Evolutionary conservation across 1,284 basidiomycete species (phyloP), one percentile per base, ranked within the genome.

Genomic region (Ganoderma resinaceum): DNA sequence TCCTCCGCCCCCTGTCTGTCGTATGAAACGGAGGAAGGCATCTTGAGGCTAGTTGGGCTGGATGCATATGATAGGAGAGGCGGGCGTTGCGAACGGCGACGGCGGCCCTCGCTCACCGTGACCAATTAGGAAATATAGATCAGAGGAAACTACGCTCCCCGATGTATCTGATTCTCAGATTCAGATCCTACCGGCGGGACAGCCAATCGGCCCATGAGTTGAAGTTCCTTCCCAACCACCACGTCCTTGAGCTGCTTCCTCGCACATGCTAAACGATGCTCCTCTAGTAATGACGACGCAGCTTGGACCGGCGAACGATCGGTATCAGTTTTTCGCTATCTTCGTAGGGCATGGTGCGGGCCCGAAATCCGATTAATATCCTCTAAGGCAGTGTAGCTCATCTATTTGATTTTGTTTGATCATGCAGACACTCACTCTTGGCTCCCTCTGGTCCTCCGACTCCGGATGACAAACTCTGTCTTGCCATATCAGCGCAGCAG

Each of bases 401-500:
- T 61, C 18, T 61, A 53, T 35, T 62, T 62, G 60, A 66, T 66
- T 52, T 43, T 38, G 46, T 61, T 31, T 62, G 46, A 53, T 42
- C 58, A 38, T 38, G 58, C 58, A n/a, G 33, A 35, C 8, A 35
- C 29, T 31, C n/a, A 53, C 42, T 16, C 26, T 33, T 49, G 2
- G 23, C 46, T 26, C 35, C 8, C 59, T 53, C 59, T 40, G 23
- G 37, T 23, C 14, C 58, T 38, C 64, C 63, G 42, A 46, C 33
- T 58, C 55, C 57, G 63, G 57, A 62, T 66, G 60, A 62, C 37
- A 14, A 23, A 58, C 9, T 2, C 33, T 35, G 18, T 57, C 57
- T 38, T 65, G 55, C 35, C 64, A 49, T n/a, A 66, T 66, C 58
- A 66, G 64, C 64, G 64, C 64, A 66, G 64, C 43, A 35, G 20